Conservation (phyloP, 371 early-diverging fungal genomes). For the Saksenaea oblongispora region DNA sequence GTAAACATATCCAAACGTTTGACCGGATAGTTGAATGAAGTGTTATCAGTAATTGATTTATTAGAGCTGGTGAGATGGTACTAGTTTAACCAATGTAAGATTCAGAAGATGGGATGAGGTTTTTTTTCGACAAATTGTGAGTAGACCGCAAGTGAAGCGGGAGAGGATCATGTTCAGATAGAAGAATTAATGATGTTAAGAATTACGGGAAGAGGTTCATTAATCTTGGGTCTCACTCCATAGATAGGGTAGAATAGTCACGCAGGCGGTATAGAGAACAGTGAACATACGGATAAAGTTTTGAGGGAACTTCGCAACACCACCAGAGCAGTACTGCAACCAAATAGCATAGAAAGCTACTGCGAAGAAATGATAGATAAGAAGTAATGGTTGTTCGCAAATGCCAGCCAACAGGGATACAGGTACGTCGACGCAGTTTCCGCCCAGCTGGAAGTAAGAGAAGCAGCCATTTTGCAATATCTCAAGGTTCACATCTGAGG, state of each 20-base stretch:
- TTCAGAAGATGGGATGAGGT: background rate
- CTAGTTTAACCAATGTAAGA: background rate
- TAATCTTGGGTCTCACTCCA: constrained; percentile 30
- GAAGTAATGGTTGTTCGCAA: constrained; percentile 61
- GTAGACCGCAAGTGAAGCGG: background rate
- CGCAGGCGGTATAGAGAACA: constrained; percentile 57
- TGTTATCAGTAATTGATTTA: background rate
- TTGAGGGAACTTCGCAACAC: constrained; percentile 37
- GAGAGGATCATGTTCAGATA: background rate
- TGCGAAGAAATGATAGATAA: constrained; percentile 80
- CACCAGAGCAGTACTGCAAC: constrained; percentile 37
- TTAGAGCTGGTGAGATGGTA: too few species aligned
- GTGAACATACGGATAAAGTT: constrained; percentile 47
- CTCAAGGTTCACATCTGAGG: constrained; percentile 38
- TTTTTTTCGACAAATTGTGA: background rate
- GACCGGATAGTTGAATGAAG: background rate
- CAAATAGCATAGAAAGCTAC: constrained; percentile 76
- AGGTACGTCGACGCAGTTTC: constrained; percentile 75
- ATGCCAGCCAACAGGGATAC: constrained; percentile 80
- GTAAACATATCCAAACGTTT: background rate
- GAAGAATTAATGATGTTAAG: background rate
- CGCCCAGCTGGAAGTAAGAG: constrained; percentile 83
- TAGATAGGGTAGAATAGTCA: constrained; percentile 55
- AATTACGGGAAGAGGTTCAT: background rate
- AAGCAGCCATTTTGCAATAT: constrained; percentile 83